Conservation (phyloP, 1,139 yeast species). For the Pneumocystis oryctolagi region DNA sequence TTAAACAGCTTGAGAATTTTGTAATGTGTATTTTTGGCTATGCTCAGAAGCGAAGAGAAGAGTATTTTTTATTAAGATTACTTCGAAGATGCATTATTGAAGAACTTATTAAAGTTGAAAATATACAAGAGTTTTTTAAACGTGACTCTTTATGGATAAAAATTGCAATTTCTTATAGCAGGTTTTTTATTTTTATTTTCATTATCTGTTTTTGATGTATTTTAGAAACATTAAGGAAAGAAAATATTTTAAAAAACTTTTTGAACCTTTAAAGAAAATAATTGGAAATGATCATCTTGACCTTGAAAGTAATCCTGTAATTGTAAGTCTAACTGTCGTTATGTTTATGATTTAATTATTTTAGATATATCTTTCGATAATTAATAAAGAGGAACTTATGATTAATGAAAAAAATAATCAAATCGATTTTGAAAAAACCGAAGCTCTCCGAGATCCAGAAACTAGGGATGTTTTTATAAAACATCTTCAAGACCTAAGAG, state of each 20-base stretch:
- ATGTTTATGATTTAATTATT: background rate
- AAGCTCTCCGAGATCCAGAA: conserved; percentile 63
- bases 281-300: conserved; percentile 43
- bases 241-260: conserved; percentile 36
- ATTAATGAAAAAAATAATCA: conserved; percentile 31
- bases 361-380: conserved; percentile 31
- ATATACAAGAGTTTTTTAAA: conserved; percentile 20
- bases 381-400: conserved; percentile 34
- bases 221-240: conserved; percentile 49
- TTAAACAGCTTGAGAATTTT: conserved; percentile 31
- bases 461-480: conserved; percentile 55
- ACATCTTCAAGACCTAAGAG: conserved; percentile 64
- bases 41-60: conserved; percentile 45
- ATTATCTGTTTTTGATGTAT: conserved; percentile 2
- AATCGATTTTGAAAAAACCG: conserved; percentile 39
- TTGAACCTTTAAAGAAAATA: conserved; percentile 39
- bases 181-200: conserved; percentile 1
- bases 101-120: conserved; percentile 27
- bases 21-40: conserved; percentile 37
- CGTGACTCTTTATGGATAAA: conserved; percentile 33
- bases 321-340: conserved; percentile 23
- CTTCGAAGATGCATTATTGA: conserved; percentile 38
- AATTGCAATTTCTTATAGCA: conserved; percentile 34
- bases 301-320: conserved; percentile 69
- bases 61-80: conserved; percentile 50